Percentiles rank a stretch among this genome's conserved stretches.
phyloP scores from a whole-genome alignment of 257 asterid genomes.

The Solanum ahanhuiri region DNA sequence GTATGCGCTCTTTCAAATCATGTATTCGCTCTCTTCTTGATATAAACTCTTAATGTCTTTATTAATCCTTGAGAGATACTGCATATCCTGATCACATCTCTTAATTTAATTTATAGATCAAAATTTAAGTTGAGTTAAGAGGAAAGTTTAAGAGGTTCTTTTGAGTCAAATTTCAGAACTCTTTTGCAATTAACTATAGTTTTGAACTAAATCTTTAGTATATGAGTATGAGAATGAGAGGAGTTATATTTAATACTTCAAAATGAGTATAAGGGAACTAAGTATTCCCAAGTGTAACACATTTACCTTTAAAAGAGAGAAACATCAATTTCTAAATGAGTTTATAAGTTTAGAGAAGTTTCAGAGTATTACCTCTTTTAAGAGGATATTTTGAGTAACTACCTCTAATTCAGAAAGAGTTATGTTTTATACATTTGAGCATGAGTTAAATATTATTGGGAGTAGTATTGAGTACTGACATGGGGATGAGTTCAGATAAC shows the following conservation, averaged over 20 bases:
- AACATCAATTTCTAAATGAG: not conserved
- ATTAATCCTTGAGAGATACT: too few species aligned
- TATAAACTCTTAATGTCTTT: too few species aligned
- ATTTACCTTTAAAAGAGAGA: not conserved
- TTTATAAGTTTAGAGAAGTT: not conserved
- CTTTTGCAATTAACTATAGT: not conserved
- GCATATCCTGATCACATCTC: not conserved
- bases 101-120: too few species aligned
- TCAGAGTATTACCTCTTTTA: not conserved
- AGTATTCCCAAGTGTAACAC: not conserved
- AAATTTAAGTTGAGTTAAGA: too few species aligned
- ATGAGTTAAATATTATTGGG: too few species aligned
- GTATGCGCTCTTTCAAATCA: not conserved
- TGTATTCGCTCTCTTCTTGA: not conserved
- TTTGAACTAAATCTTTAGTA: not conserved
- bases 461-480: not conserved
- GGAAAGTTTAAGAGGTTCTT: not conserved
- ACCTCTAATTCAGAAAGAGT: not conserved
- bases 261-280: not conserved
- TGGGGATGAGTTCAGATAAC: too few species aligned
- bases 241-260: not conserved
- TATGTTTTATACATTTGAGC: not conserved
- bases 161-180: not conserved
- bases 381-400: too few species aligned
- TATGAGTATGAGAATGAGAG: not conserved